Percentiles rank a stretch among this genome's conserved stretches.
Conservation (phyloP, 768 basidiomycete genomes). For the Termitomyces sp. region DNA sequence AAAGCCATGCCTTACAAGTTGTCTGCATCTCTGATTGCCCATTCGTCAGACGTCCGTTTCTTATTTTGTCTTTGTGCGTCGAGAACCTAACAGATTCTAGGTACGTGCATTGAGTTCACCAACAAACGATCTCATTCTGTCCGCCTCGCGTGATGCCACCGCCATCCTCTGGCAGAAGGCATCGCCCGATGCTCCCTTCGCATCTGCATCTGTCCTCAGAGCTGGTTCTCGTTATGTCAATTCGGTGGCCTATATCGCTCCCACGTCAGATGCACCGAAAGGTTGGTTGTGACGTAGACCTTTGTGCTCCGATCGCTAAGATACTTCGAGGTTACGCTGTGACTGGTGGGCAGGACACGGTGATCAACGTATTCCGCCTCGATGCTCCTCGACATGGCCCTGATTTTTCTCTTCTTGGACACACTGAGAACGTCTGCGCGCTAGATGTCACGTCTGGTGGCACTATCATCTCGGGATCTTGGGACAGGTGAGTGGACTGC, state of each 20-base stretch:
- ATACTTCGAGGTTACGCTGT: conserved; percentile 69
- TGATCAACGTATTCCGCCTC: conserved; percentile 81
- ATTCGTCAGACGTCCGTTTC: conserved; percentile 69
- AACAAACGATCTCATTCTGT: conserved; percentile 74
- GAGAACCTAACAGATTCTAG: conserved; percentile 38
- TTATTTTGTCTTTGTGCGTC: conserved; percentile 10
- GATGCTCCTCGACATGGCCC: conserved; percentile 63
- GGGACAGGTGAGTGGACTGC: conserved; percentile 76
- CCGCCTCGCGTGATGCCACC: conserved; percentile 89
- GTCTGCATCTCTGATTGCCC: conserved; percentile 66
- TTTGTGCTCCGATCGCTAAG: conserved; percentile 19
- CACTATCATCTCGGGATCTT: conserved; percentile 88
- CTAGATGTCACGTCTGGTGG: conserved; percentile 69
- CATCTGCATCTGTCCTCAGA: conserved; percentile 49
- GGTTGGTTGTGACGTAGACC: conserved; percentile 41
- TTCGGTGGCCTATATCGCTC: conserved; percentile 74
- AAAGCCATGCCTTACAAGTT: conserved; percentile 68
- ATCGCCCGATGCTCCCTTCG: conserved; percentile 46
- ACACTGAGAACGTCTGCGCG: conserved; percentile 87
- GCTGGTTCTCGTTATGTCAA: conserved; percentile 79
- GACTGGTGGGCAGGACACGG: conserved; percentile 85
- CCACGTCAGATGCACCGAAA: conserved; percentile 64
- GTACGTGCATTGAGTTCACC: conserved; percentile 82
- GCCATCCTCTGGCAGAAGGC: conserved; percentile 81
- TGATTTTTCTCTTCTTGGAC: conserved; percentile 80